Base-by-base conservation (phyloP, 2,329 filamentous ascomycete genomes). In the Cladosporium halotolerans region DNA sequence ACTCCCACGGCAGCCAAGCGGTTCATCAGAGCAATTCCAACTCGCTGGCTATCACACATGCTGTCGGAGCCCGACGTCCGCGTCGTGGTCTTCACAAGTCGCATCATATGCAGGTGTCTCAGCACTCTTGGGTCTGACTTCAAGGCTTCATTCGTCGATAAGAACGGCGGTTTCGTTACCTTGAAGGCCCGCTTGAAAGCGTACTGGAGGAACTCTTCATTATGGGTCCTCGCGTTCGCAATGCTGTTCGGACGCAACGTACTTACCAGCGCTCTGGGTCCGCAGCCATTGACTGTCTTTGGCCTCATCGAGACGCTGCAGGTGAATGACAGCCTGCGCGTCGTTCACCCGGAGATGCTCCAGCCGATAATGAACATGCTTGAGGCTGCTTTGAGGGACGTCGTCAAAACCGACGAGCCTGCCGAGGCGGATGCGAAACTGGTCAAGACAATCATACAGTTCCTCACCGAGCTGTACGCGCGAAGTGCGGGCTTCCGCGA, bases 1-100 rank as follows among this genome's bases (percentile, higher is more conserved):
- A 60, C 57, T n/a, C 40, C 47, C 55, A 32, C 60, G 57, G 18
- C 65, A 60, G 52, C 65, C 45, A 36, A 58, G 65, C 93, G 90
- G 62, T 97, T 99, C 74, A 89, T 90, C 4, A 88, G 86, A 65
- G 95, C 92, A 1, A 92, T 99, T 8, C 96, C 92, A 18, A 96
- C 95, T 62, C 96, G 96, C 79, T 70, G 66, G 67, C 59, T 70
- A 3, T 74, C 99, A 11, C 95, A 96, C 69, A 80, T 99, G 11
- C 78, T 97, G 47, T 89, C 89, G 7, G 91, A 96, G 66, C 83
- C 88, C 57, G 88, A 97, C 55, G 79, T 88, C 5, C 86, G 90
- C 60, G 85, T 95, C 18, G 86, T 96, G 9, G 78, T 90, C 11
- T 80, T 90, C 48, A 89, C 88, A 11, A 81, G 84, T 60, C 91